Evolutionary conservation across 371 early-diverging fungal species (phyloP).

Genomic region (Rhizomucor pusillus): DNA sequence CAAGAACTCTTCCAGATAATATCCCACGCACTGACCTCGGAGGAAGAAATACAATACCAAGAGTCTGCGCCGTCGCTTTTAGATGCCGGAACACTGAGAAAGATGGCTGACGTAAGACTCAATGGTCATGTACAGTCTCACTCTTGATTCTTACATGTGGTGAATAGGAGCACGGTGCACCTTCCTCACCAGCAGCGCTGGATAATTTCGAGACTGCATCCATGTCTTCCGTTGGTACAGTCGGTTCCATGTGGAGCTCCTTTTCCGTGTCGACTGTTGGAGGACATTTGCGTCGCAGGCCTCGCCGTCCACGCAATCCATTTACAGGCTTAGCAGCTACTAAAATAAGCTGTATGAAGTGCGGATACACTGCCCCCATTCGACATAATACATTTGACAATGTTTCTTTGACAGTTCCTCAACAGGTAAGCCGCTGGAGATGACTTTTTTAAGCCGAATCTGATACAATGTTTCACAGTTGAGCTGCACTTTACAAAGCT

Average conservation of each 20-base stretch:
- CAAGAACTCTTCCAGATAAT: conserved; percentile 92
- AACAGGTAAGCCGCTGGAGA: conserved; percentile 27
- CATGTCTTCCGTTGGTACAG: conserved; percentile 44
- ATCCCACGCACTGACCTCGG: conserved; percentile 73
- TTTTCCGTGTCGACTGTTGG: conserved; percentile 51
- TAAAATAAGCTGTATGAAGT: conserved; percentile 75
- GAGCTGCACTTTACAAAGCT: conserved; percentile 64
- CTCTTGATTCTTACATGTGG: neutral
- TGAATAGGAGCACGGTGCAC: conserved; percentile 6
- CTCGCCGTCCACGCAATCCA: conserved; percentile 57
- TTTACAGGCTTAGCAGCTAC: conserved; percentile 75
- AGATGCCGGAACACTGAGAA: conserved; percentile 32
- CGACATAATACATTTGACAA: conserved; percentile 85
- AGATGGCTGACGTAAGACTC: conserved; percentile 22
- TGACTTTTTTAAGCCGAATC: neutral
- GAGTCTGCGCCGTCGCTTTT: conserved; percentile 37
- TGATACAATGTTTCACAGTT: conserved; percentile 16
- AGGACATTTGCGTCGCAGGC: conserved; percentile 40
- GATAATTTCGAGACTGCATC: conserved; percentile 49
- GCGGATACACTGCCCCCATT: conserved; percentile 78
- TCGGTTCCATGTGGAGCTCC: conserved; percentile 53
- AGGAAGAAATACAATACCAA: conserved; percentile 55
- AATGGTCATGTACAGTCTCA: conserved; percentile 3
- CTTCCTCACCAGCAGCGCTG: conserved; percentile 19
- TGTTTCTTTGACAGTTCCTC: conserved; percentile 74